Evolutionary conservation across 2,329 filamentous ascomycete species (phyloP).

Genomic region (Hymenoscyphus linearis): DNA sequence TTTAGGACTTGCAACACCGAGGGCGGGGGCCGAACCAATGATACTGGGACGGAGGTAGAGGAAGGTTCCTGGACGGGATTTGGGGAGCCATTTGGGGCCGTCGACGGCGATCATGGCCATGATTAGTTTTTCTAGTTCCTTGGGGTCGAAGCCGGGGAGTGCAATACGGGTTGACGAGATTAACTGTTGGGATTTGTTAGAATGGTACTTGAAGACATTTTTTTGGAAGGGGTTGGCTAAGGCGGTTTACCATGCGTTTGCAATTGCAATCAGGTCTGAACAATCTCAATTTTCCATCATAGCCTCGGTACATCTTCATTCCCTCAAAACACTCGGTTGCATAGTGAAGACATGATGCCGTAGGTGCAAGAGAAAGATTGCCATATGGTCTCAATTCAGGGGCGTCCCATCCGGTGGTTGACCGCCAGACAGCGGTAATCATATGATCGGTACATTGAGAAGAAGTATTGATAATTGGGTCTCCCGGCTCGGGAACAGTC

Average conservation of each 20-base stretch:
- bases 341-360: slow-evolving; percentile 67
- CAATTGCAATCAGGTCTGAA: slow-evolving; percentile 59
- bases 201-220: slow-evolving; percentile 57
- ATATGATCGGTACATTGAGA: slow-evolving; percentile 71
- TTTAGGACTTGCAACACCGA: slow-evolving; percentile 74
- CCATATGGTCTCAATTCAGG: slow-evolving; percentile 76
- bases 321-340: slow-evolving; percentile 91
- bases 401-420: slow-evolving; percentile 60
- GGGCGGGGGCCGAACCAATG: slow-evolving; percentile 74
- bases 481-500: slow-evolving; percentile 45
- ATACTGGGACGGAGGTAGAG: slow-evolving; percentile 77
- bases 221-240: slow-evolving; percentile 42
- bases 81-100: slow-evolving; percentile 73
- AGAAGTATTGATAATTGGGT: slow-evolving; percentile 29
- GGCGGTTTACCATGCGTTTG: slow-evolving; percentile 41
- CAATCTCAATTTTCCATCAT: slow-evolving; percentile 56
- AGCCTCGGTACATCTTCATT: slow-evolving; percentile 75
- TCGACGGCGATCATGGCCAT: slow-evolving; percentile 66
- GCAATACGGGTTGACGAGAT: slow-evolving; percentile 61
- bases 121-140: slow-evolving; percentile 70
- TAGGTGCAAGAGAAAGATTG: slow-evolving; percentile 72
- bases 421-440: slow-evolving; percentile 68
- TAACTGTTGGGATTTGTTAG: slow-evolving; percentile 31
- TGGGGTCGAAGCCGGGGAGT: slow-evolving; percentile 66
- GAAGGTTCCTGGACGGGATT: slow-evolving; percentile 60